phyloP scores from a whole-genome alignment of 345 rosid genomes.

The Stellera chamaejasme region DNA sequence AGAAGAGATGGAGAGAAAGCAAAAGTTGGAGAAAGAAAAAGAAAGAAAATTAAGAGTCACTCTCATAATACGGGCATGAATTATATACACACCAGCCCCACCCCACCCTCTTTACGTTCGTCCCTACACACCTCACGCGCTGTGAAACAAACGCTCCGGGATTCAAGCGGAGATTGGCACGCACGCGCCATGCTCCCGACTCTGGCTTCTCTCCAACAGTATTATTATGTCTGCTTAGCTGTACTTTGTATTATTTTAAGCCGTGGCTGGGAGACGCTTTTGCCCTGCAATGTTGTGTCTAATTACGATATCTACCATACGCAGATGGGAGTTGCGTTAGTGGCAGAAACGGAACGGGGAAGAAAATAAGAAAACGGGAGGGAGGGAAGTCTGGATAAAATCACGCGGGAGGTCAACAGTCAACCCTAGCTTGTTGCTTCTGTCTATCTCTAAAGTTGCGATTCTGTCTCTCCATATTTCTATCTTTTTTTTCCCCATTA shows the following conservation, averaged over 20 bases:
- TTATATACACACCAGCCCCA: constrained; percentile 31
- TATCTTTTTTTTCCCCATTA: neutral
- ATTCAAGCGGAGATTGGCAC: too few relatives aligned
- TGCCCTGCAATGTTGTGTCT: accelerated
- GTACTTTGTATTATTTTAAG: constrained; percentile 32
- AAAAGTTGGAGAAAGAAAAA: constrained; percentile 26
- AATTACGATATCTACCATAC: constrained; percentile 11
- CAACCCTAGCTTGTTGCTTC: constrained; percentile 19
- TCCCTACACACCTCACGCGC: constrained; percentile 18
- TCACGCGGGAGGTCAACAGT: constrained; percentile 49
- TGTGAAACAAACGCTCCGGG: neutral
- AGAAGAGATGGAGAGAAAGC: constrained; percentile 34
- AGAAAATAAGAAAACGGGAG: constrained; percentile 10
- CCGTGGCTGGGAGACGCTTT: neutral
- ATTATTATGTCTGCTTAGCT: constrained; percentile 38
- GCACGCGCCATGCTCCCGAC: neutral
- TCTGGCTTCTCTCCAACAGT: neutral
- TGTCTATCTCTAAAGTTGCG: constrained; percentile 12
- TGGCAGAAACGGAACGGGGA: constrained; percentile 49
- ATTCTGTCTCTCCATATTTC: constrained; percentile 14
- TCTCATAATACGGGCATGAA: constrained; percentile 34
- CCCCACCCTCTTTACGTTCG: constrained; percentile 10
- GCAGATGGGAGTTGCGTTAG: neutral
- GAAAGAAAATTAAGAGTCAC: constrained; percentile 10
- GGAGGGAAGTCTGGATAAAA: constrained; percentile 19